Evolutionary conservation across 257 asterid genomes (phyloP), one percentile per base, ranked within the genome.

Genomic region (Anisodus tanguticus): DNA sequence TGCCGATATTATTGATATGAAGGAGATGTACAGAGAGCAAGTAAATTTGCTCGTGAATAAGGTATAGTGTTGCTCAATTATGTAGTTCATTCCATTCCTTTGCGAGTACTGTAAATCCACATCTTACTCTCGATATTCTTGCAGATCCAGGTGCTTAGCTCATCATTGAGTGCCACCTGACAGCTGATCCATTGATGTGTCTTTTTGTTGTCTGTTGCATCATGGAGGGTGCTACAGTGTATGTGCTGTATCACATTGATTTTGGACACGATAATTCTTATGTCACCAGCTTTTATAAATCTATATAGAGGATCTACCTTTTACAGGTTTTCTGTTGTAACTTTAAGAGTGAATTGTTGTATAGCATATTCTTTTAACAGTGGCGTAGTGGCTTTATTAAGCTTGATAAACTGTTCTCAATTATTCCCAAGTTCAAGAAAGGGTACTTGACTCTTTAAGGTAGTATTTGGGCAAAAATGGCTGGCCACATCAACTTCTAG

Each of bases 1-100:
- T 49, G 98, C 97, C 1, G 99, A 97, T 89, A 95, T 97, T 67
- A 89, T 89, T 19, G 99, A 97, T 89, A 88, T 97, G 86, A 95
- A 97, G 91, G 98, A 95, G 90, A 97, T 97, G 99, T 97, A 97
- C 87, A 91, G 97, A 87, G 98, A 97, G 88, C 99, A 97, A 97
- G 98, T 97, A 68, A 93, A 95, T 92, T 82, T 94, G 86, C 99
- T 97, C 41, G 98, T 95, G 88, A 93, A 95, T 87, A 95, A 95
- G 99, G 99, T 31, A 1, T 7, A 3, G 26, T 57, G n/a, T 17
- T 35, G 55, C 55, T 60, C 58, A 37, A 71, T 82, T 63, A 69
- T 78, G 80, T 43, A 22, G 68, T 37, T 39, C 43, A 76, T 60
- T 76, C 37, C 5, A 31, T 83, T 74, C 53, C 83, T 76, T 74